phyloP scores from a whole-genome alignment of 1,284 basidiomycete genomes.

The Papiliotrema terrestris region DNA sequence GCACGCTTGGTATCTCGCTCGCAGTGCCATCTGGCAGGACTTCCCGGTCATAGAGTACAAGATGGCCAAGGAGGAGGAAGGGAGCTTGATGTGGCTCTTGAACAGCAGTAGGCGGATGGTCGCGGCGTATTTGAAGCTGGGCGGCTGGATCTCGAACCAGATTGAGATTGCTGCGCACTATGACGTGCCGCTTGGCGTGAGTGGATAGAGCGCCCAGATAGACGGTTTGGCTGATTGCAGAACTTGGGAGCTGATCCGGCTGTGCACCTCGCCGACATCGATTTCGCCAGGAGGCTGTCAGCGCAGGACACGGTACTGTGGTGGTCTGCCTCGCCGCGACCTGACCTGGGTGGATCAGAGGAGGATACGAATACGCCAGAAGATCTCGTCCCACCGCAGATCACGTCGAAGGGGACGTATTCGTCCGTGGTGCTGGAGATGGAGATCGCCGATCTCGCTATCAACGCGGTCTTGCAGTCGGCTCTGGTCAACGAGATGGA shows the following conservation, averaged over 20 bases:
- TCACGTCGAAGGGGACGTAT: constrained; percentile 81
- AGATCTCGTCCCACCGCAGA: constrained; percentile 80
- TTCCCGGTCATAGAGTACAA: constrained; percentile 88
- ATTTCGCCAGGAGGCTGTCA: constrained; percentile 79
- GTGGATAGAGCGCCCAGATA: constrained; percentile 8
- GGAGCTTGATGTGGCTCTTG: constrained; percentile 55
- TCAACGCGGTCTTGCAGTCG: constrained; percentile 92
- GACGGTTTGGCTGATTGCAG: constrained; percentile 20
- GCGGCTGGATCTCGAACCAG: constrained; percentile 76
- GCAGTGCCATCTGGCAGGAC: constrained; percentile 67
- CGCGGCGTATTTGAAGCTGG: constrained; percentile 72
- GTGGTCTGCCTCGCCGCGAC: constrained; percentile 90
- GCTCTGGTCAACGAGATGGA: constrained; percentile 94
- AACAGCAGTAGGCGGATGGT: constrained; percentile 65
- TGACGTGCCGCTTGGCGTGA: constrained; percentile 75
- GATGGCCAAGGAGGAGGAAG: constrained; percentile 61
- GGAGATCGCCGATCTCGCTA: constrained; percentile 84
- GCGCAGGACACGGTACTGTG: constrained; percentile 90
- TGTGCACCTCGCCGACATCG: constrained; percentile 81
- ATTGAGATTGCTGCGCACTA: constrained; percentile 84
- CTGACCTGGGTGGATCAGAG: constrained; percentile 91
- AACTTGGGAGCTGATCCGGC: constrained; percentile 90
- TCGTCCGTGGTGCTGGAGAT: constrained; percentile 91
- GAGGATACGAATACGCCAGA: constrained; percentile 73
- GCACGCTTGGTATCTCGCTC: constrained; percentile 75